Percentiles rank a stretch among this genome's conserved stretches.
These are phyloP conservation scores for Pyrenophora seminiperda DNA, from an alignment of 2,329 filamentous ascomycete species.

Conservation along the genomic window DNA sequence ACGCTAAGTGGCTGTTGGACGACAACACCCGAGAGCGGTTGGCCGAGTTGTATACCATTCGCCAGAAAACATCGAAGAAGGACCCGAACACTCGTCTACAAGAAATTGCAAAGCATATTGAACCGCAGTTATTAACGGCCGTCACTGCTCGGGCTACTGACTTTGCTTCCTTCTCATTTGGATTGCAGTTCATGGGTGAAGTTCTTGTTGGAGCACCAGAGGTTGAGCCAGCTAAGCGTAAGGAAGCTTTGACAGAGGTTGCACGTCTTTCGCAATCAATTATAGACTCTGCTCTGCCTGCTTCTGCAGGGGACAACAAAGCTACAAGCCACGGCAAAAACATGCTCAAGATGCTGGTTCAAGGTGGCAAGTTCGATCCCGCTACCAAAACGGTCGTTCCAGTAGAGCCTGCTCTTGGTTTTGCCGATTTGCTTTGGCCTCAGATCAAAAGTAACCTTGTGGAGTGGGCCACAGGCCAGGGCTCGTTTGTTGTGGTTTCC, in stretches of 20 bases:
- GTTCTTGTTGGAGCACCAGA: conserved; percentile 76
- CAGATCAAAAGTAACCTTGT: conserved; percentile 76
- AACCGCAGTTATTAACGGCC: conserved; percentile 74
- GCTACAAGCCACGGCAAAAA: conserved; percentile 72
- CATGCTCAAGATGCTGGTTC: conserved; percentile 88
- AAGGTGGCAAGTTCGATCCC: conserved; percentile 84
- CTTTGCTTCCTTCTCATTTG: conserved; percentile 76
- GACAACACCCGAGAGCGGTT: conserved; percentile 71
- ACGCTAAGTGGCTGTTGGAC: conserved; percentile 65
- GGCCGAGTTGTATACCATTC: conserved; percentile 76
- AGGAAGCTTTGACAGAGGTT: conserved; percentile 70
- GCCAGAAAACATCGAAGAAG: conserved; percentile 89
- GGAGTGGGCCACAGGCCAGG: conserved; percentile 83
- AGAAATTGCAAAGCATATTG: conserved; percentile 76
- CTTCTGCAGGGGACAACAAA: conserved; percentile 30
- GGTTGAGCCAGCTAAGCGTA: conserved; percentile 64
- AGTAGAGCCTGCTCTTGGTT: conserved; percentile 76
- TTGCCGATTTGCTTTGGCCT: conserved; percentile 80
- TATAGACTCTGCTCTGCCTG: conserved; percentile 43
- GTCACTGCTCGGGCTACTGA: conserved; percentile 71
- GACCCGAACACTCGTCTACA: conserved; percentile 74
- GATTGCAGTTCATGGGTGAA: conserved; percentile 84
- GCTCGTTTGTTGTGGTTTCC: conserved; percentile 84
- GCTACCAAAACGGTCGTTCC: conserved; percentile 70
- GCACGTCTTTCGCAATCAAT: conserved; percentile 51